Evolutionary conservation across 129 eudicot species (phyloP).

Genomic region (Scalesia atractyloides): DNA sequence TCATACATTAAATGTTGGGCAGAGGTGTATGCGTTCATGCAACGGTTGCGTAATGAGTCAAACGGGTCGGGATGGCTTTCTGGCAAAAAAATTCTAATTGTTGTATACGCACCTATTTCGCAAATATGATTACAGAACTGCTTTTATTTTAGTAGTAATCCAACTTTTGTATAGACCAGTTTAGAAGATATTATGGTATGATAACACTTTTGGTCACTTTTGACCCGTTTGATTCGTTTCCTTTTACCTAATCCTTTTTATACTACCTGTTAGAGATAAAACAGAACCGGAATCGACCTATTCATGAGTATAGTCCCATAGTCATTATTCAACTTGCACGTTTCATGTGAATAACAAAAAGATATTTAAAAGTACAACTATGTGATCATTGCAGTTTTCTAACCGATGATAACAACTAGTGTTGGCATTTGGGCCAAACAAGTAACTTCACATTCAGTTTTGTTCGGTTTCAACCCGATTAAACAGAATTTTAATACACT

Average conservation of each 20-base stretch:
- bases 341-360: not conserved
- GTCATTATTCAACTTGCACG: not conserved
- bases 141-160: not conserved
- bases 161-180: not conserved
- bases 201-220: not conserved
- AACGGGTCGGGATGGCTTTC: too few species aligned
- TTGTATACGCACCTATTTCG: too few species aligned
- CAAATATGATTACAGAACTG: too few species aligned
- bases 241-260: not conserved
- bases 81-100: too few species aligned
- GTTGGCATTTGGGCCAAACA: too few species aligned
- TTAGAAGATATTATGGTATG: not conserved
- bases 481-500: too few species aligned
- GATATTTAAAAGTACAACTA: not conserved
- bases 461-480: too few species aligned
- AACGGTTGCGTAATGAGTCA: too few species aligned
- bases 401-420: not conserved
- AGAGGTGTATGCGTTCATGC: too few species aligned
- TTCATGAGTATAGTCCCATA: not conserved
- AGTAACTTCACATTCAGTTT: too few species aligned
- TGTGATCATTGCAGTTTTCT: not conserved
- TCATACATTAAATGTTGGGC: too few species aligned
- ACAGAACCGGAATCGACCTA: not conserved
- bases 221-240: not conserved
- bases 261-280: not conserved